phyloP scores from a whole-genome alignment of 2,329 filamentous ascomycete species.

The Xylaria sp. region DNA sequence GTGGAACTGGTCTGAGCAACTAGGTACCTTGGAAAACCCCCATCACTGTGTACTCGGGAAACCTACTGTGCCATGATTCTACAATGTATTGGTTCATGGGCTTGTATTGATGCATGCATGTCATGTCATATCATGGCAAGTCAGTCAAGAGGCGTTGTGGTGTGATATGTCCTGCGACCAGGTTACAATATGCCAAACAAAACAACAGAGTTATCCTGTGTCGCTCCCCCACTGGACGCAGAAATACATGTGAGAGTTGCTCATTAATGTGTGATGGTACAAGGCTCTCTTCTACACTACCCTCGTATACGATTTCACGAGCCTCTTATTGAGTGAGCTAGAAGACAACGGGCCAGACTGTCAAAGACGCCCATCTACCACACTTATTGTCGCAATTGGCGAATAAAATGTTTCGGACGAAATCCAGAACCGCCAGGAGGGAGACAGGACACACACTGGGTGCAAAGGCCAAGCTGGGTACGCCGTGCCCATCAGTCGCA shows the following conservation, averaged over 20 bases:
- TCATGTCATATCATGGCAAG: too few relatives aligned
- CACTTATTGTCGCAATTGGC: neutral
- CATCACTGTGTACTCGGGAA: neutral
- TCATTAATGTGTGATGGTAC: neutral
- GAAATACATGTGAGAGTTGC: neutral
- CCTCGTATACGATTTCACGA: neutral
- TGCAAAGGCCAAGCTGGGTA: constrained; percentile 1
- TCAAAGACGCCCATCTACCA: neutral
- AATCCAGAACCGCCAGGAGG: neutral
- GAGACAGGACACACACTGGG: constrained; percentile 9
- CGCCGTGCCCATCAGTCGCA: constrained; percentile 6
- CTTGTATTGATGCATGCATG: constrained; percentile 1
- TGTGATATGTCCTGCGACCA: neutral
- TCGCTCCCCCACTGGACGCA: neutral
- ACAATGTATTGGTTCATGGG: neutral
- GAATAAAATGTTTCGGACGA: neutral
- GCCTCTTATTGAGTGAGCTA: neutral
- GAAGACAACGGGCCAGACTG: neutral
- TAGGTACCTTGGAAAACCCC: neutral
- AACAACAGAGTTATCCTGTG: neutral
- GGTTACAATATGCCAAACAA: constrained; percentile 3
- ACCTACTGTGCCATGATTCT: neutral
- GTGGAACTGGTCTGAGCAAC: too few relatives aligned
- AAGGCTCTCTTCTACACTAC: neutral
- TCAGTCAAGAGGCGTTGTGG: neutral